Conservation (phyloP, 108 stramenopile genomes). For the Mediolabrus comicus region DNA sequence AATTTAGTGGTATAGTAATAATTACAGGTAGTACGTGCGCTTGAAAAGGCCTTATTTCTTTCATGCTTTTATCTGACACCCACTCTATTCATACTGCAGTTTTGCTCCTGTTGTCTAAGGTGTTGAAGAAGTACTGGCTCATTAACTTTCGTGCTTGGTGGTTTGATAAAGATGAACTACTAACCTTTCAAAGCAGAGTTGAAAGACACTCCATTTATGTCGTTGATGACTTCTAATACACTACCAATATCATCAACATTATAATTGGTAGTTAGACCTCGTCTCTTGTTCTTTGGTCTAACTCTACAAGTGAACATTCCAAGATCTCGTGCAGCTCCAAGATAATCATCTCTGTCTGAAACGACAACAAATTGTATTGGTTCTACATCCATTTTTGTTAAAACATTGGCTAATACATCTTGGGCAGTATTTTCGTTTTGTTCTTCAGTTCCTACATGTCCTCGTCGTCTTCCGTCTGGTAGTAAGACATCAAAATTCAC, state of each 20-base stretch:
- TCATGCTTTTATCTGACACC: too few species aligned
- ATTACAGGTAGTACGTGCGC: too few species aligned
- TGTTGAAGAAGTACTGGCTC: too few species aligned
- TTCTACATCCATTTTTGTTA: constrained; percentile 20
- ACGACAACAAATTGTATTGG: constrained; percentile 54
- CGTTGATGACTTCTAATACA: constrained; percentile 77
- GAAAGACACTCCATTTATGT: constrained; percentile 85
- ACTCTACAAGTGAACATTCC: constrained; percentile 78
- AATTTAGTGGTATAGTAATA: too few species aligned
- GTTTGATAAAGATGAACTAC: too few species aligned
- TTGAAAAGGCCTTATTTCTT: too few species aligned
- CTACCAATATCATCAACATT: constrained; percentile 52
- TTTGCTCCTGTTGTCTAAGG: too few species aligned
- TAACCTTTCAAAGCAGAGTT: constrained; percentile 58
- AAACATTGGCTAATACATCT: constrained; percentile 19
- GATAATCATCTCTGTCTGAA: constrained; percentile 75
- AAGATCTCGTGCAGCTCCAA: constrained; percentile 64
- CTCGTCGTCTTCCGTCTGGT: constrained; percentile 38
- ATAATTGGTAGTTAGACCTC: constrained; percentile 80
- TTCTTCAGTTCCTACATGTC: constrained; percentile 21
- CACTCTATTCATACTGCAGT: too few species aligned
- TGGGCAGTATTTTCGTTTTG: constrained; percentile 50
- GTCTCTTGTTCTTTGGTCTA: constrained; percentile 55
- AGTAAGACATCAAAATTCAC: constrained; percentile 43
- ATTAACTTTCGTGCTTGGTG: too few species aligned